Conservation (phyloP, 495 filamentous ascomycete species). For the Aeminium ludgeri region DNA sequence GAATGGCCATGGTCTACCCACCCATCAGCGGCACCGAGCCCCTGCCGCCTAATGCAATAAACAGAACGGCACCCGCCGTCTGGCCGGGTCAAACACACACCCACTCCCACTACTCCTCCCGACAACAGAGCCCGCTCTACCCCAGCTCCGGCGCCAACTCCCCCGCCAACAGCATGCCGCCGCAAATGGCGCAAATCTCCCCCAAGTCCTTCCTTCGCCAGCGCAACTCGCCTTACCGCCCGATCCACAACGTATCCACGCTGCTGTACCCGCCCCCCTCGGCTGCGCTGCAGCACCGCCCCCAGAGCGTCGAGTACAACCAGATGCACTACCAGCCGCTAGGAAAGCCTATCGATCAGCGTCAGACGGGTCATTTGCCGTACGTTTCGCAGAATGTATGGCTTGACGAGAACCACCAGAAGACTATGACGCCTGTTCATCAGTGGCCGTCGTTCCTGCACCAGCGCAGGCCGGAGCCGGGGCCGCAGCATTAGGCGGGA, state of each 20-base stretch:
- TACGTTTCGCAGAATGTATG: conserved; percentile 34
- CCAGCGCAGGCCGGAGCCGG: neutral
- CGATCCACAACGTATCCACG: conserved; percentile 74
- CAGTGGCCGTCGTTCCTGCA: conserved; percentile 22
- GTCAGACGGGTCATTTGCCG: conserved; percentile 67
- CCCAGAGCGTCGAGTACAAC: conserved; percentile 41
- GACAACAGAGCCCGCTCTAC: conserved; percentile 23
- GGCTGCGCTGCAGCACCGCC: conserved; percentile 55
- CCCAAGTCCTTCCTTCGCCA: conserved; percentile 46
- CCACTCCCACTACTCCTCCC: conserved; percentile 21
- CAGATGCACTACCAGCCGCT: conserved; percentile 97
- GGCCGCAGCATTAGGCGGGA: neutral
- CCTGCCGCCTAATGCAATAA: conserved; percentile 31
- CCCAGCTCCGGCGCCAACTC: conserved; percentile 22
- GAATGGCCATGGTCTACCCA: conserved; percentile 47
- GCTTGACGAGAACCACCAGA: conserved; percentile 14
- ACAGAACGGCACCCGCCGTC: too few species aligned
- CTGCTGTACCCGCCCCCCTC: conserved; percentile 78
- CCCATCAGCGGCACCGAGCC: conserved; percentile 31
- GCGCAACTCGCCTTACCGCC: conserved; percentile 75
- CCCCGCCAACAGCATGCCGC: conserved; percentile 16
- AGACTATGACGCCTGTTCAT: conserved; percentile 17
- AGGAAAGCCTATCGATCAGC: conserved; percentile 55
- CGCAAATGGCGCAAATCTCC: conserved; percentile 33
- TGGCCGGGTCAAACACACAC: too few species aligned